Conservation (phyloP, 2,329 filamentous ascomycete species). For the Colletotrichum plurivorum region DNA sequence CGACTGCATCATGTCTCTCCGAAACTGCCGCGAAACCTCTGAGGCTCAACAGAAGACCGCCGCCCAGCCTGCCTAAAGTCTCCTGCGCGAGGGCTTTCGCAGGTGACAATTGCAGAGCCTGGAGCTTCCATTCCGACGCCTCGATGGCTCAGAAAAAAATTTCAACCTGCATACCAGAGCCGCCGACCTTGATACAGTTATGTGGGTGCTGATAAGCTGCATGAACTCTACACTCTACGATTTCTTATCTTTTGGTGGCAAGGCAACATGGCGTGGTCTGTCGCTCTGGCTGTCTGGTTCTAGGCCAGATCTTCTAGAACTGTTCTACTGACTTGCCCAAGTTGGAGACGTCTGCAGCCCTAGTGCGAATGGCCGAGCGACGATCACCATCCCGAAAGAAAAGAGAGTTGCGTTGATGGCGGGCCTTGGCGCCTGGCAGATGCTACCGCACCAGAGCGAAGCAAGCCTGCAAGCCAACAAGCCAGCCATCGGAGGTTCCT, state of each 20-base stretch:
- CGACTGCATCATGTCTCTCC: not conserved
- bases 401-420: constrained; percentile 7
- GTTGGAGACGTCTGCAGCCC: constrained; percentile 21
- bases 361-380: constrained; percentile 8
- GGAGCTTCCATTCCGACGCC: not conserved
- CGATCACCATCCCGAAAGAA: constrained; percentile 18
- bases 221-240: not conserved
- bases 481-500: constrained; percentile 7
- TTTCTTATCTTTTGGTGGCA: constrained; percentile 21
- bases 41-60: constrained; percentile 22
- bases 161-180: constrained; percentile 11
- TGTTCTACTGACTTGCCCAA: constrained; percentile 31
- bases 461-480: not conserved
- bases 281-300: not conserved
- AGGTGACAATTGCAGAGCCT: not conserved
- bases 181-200: not conserved
- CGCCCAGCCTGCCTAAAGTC: not conserved
- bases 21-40: constrained; percentile 10
- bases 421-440: constrained; percentile 13
- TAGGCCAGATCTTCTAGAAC: constrained; percentile 30
- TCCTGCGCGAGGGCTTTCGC: not conserved
- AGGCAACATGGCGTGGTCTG: not conserved
- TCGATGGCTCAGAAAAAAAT: not conserved
- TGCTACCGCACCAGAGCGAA: constrained; percentile 4
- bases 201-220: not conserved